These are phyloP conservation scores for Trametes villosa DNA, from an alignment of 768 basidiomycete species.

Conservation along the genomic window DNA sequence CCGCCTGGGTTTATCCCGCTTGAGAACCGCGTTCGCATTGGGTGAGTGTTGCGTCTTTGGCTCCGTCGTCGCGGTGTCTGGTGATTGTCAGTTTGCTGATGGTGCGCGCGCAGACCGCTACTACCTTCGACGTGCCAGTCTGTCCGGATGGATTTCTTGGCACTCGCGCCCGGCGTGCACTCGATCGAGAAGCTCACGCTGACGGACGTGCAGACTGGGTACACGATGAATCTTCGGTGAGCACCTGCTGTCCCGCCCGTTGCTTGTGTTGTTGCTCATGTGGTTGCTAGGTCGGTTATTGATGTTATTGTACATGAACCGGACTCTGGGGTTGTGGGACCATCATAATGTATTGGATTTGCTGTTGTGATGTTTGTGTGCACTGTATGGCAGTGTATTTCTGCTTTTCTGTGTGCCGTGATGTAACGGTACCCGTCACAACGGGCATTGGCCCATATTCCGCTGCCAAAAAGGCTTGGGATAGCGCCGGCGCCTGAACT, in stretches of 20 bases:
- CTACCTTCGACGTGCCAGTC: constrained; percentile 84
- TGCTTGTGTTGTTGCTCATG: background rate
- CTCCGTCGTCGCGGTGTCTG: constrained; percentile 1
- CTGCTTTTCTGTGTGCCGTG: too few relatives aligned
- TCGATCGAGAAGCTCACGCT: constrained; percentile 71
- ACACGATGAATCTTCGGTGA: constrained; percentile 74
- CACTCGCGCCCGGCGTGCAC: constrained; percentile 80
- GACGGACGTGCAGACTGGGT: constrained; percentile 75
- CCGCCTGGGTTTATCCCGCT: constrained; percentile 72
- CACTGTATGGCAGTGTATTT: too few relatives aligned
- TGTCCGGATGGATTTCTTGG: constrained; percentile 84
- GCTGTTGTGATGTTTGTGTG: too few relatives aligned
- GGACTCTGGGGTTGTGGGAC: too few relatives aligned
- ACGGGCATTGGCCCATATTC: too few relatives aligned
- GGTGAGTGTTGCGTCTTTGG: constrained; percentile 52
- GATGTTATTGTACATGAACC: too few relatives aligned
- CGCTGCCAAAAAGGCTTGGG: too few relatives aligned
- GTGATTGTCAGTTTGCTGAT: background rate
- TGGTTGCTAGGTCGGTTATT: constrained; percentile 54
- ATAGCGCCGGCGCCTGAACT: too few relatives aligned
- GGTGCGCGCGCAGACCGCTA: constrained; percentile 56
- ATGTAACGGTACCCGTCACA: too few relatives aligned
- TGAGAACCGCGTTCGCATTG: constrained; percentile 78
- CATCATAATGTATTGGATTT: too few relatives aligned
- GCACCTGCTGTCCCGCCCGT: constrained; percentile 22